Evolutionary conservation across 2,329 filamentous ascomycete species (phyloP).

Genomic region (Nannizzia gypsea): DNA sequence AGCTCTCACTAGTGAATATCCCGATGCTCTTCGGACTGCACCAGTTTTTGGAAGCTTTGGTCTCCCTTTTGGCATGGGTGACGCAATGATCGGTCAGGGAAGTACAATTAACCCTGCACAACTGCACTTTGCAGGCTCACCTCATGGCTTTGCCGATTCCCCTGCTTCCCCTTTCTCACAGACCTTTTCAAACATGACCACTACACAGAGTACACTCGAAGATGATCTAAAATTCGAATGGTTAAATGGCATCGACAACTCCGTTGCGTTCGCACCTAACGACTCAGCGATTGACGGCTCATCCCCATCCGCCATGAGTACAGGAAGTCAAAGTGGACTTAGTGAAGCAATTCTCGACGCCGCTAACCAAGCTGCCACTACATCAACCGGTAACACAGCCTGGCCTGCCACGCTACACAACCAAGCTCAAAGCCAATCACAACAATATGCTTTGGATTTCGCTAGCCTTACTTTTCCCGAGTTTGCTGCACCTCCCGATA

Average conservation of each 20-base stretch:
- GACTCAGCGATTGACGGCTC: constrained; percentile 84
- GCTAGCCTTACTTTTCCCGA: constrained; percentile 55
- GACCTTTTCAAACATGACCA: constrained; percentile 34
- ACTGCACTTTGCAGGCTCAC: constrained; percentile 49
- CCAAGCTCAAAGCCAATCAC: constrained; percentile 52
- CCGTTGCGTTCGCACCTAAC: constrained; percentile 58
- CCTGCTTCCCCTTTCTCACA: constrained; percentile 33
- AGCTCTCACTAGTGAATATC: constrained; percentile 53
- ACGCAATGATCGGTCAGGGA: constrained; percentile 54
- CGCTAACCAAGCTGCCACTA: constrained; percentile 46
- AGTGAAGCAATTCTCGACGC: constrained; percentile 88
- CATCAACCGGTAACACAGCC: constrained; percentile 42
- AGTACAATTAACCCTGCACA: constrained; percentile 52
- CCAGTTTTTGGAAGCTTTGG: constrained; percentile 56
- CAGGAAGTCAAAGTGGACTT: constrained; percentile 78
- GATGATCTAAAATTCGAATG: constrained; percentile 73
- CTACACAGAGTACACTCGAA: constrained; percentile 46
- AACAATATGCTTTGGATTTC: constrained; percentile 64
- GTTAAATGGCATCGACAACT: constrained; percentile 69
- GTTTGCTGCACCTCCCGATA: constrained; percentile 55
- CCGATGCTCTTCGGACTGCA: constrained; percentile 64
- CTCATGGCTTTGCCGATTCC: constrained; percentile 40
- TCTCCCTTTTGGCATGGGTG: constrained; percentile 58
- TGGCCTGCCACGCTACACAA: constrained; percentile 61
- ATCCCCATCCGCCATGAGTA: constrained; percentile 91